Conservation (phyloP, 345 rosid genomes). For the Mallotus nudiflorus region DNA sequence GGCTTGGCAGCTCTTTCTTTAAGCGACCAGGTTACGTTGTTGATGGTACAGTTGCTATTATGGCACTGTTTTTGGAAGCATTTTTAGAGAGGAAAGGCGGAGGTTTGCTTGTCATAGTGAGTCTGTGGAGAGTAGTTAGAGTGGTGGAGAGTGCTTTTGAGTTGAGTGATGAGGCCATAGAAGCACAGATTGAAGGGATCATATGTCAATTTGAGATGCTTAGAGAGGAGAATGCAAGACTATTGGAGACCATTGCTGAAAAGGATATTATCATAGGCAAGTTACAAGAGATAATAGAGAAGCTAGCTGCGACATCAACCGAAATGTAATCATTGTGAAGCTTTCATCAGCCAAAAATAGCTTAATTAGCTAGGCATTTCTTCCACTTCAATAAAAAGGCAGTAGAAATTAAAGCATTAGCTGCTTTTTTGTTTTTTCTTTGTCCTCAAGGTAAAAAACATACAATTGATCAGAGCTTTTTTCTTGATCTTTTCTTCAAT, state of each 20-base stretch:
- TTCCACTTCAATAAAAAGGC: no score
- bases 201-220: conserved; percentile 52
- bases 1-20: conserved; percentile 45
- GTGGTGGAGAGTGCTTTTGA: conserved; percentile 69
- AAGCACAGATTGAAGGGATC: conserved; percentile 50
- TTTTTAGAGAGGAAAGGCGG: conserved; percentile 53
- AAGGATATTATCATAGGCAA: conserved; percentile 44
- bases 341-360: no score
- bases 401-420: no score
- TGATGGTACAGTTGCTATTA: conserved; percentile 48
- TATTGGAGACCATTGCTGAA: conserved; percentile 36
- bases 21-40: conserved; percentile 49
- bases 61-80: conserved; percentile 57
- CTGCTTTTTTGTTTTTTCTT: no score
- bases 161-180: conserved; percentile 77
- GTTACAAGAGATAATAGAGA: conserved; percentile 27
- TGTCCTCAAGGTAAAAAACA: no score
- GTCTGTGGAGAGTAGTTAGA: conserved; percentile 72
- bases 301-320: background rate
- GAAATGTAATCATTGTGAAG: no score
- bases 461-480: no score
- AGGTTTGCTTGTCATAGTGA: conserved; percentile 61
- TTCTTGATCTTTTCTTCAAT: no score
- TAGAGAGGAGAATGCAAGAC: conserved; percentile 39
- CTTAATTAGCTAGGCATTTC: no score